Evolutionary conservation across 257 asterid genomes (phyloP).

Genomic region (Buddleja alternifolia): DNA sequence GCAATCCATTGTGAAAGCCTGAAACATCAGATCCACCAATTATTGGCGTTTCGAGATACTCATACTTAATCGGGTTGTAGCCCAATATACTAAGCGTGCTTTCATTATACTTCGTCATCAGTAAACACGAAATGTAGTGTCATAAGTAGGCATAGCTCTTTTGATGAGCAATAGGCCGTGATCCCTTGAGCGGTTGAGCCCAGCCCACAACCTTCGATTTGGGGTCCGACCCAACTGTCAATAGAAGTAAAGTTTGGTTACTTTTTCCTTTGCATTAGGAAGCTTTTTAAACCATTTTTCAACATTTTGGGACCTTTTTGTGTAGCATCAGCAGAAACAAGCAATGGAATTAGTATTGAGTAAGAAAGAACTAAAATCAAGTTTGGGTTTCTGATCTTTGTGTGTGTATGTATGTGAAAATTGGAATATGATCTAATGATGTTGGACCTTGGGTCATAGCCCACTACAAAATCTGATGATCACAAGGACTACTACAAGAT

Average conservation of each 20-base stretch:
- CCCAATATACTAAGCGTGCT: slow-evolving; percentile 47
- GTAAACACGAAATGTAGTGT: slow-evolving; percentile 37
- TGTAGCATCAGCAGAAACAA: background rate
- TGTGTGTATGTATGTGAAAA: too few relatives aligned
- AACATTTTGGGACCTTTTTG: slow-evolving; percentile 30
- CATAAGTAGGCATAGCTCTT: slow-evolving; percentile 30
- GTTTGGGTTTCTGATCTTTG: background rate
- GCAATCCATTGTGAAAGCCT: slow-evolving; percentile 46
- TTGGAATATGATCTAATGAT: background rate
- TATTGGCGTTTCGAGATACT: slow-evolving; percentile 45
- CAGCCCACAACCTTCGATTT: slow-evolving; percentile 44
- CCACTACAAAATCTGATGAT: too few relatives aligned
- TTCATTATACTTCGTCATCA: slow-evolving; percentile 36
- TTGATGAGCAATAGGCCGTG: slow-evolving; percentile 27
- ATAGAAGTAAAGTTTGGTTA: slow-evolving; percentile 38
- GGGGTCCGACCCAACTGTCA: slow-evolving; percentile 33
- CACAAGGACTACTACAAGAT: too few relatives aligned
- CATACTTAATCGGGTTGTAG: slow-evolving; percentile 22
- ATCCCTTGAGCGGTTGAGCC: slow-evolving; percentile 52
- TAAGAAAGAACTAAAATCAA: background rate
- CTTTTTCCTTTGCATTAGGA: slow-evolving; percentile 33
- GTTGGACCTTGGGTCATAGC: too few relatives aligned
- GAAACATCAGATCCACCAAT: slow-evolving; percentile 51
- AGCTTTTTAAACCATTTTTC: slow-evolving; percentile 40
- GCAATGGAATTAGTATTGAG: background rate